Evolutionary conservation across 345 rosid genomes (phyloP).

Genomic region (Linum usitatissimum): DNA sequence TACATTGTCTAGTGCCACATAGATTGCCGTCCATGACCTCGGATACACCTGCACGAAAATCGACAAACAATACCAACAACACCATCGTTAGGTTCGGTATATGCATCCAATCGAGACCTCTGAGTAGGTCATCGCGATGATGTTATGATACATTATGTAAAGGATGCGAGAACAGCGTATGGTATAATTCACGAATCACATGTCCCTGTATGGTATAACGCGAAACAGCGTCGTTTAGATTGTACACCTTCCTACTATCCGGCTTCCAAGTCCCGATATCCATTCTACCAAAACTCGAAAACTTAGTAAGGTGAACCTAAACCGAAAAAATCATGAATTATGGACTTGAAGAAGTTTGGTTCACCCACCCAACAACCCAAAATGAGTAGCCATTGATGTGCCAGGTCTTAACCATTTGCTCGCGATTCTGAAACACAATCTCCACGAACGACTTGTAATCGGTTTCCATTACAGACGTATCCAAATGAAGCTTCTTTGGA

Average conservation of each 20-base stretch:
- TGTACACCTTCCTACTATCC: background rate
- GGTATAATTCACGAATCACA: background rate
- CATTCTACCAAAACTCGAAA: background rate
- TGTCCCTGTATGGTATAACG: background rate
- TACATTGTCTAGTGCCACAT: background rate
- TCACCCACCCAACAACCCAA: background rate
- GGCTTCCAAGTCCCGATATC: background rate
- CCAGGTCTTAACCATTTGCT: background rate
- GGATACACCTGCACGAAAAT: constrained; percentile 1
- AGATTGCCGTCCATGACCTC: constrained; percentile 1
- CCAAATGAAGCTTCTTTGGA: background rate
- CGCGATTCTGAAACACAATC: constrained; percentile 2
- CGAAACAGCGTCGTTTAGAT: background rate
- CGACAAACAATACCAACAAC: background rate
- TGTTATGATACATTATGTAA: background rate
- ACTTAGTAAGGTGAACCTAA: background rate
- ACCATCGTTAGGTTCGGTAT: too few relatives aligned
- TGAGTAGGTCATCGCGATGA: background rate
- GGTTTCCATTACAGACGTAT: background rate
- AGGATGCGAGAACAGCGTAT: too few relatives aligned
- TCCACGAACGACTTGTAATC: background rate
- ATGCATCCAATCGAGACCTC: too few relatives aligned
- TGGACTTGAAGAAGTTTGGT: background rate
- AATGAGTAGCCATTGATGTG: background rate
- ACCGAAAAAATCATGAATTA: background rate